Percentiles rank a stretch among this genome's conserved stretches.
phyloP scores from a whole-genome alignment of 2,329 filamentous ascomycete genomes.

The Alternaria alternata region DNA sequence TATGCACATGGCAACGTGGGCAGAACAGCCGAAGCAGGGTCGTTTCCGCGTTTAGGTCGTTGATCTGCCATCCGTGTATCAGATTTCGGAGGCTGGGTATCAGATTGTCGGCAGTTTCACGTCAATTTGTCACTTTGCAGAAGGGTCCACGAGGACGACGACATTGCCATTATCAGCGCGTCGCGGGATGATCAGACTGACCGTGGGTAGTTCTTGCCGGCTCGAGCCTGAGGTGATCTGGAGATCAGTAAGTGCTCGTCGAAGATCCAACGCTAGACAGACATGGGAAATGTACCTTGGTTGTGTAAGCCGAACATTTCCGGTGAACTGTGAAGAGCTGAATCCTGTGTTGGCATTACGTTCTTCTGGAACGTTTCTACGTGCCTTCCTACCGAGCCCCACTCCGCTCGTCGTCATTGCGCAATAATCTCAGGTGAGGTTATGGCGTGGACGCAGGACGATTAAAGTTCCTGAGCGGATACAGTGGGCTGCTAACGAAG shows the following conservation, averaged over 20 bases:
- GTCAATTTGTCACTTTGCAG: conserved; percentile 38
- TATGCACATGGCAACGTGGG: not conserved
- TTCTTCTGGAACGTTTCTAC: conserved; percentile 24
- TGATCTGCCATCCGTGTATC: conserved; percentile 46
- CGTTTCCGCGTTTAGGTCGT: conserved; percentile 9
- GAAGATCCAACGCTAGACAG: conserved; percentile 15
- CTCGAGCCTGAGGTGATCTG: conserved; percentile 11
- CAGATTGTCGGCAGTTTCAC: conserved; percentile 48
- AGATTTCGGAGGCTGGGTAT: conserved; percentile 42
- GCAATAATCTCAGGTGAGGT: conserved; percentile 15
- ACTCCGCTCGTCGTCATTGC: conserved; percentile 16
- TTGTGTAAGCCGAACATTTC: conserved; percentile 1
- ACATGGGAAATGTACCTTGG: conserved; percentile 5
- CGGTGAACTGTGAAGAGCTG: conserved; percentile 6
- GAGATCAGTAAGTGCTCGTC: conserved; percentile 10
- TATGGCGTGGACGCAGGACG: conserved; percentile 11
- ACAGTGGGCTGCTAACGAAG: conserved; percentile 21
- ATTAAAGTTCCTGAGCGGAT: conserved; percentile 29
- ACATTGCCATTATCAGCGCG: conserved; percentile 15
- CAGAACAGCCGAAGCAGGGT: conserved; percentile 7
- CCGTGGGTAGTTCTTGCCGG: conserved; percentile 24
- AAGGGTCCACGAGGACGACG: conserved; percentile 19
- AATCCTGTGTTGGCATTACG: conserved; percentile 6
- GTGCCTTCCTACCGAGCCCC: conserved; percentile 11
- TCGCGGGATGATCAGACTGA: conserved; percentile 24